Percentiles rank a stretch among this genome's conserved stretches.
These are phyloP conservation scores for Agrocybe praecox DNA, from an alignment of 768 basidiomycete genomes.

Conservation along the genomic window DNA sequence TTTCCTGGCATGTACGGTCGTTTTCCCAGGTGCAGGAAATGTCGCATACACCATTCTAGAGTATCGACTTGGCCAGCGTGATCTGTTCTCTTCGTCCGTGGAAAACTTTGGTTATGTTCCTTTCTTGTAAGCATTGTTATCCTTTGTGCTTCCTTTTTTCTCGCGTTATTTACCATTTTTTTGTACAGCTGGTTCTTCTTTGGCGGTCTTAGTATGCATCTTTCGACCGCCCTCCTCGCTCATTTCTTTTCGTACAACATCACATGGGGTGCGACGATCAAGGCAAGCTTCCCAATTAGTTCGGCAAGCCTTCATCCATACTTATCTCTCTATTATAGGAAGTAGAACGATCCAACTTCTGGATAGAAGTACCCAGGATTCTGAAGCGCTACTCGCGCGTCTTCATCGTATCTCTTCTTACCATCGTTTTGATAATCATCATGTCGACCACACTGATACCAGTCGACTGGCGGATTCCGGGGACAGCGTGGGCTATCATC, in stretches of 20 bases:
- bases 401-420: slow-evolving; percentile 53
- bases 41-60: slow-evolving; percentile 68
- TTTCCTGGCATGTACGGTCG: slow-evolving; percentile 71
- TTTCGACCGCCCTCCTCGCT: slow-evolving; percentile 64
- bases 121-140: slow-evolving; percentile 62
- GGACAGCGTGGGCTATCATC: slow-evolving; percentile 71
- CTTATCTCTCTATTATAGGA: slow-evolving; percentile 44
- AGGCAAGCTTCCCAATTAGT: slow-evolving; percentile 34
- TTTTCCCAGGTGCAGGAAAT: slow-evolving; percentile 73
- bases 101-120: slow-evolving; percentile 70
- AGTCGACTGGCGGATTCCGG: slow-evolving; percentile 62
- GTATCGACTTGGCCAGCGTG: slow-evolving; percentile 64
- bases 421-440: slow-evolving; percentile 58
- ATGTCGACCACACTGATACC: slow-evolving; percentile 59
- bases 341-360: slow-evolving; percentile 88
- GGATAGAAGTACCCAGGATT: slow-evolving; percentile 86
- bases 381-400: slow-evolving; percentile 76
- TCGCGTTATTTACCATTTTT: background rate
- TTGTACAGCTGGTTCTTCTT: slow-evolving; percentile 73
- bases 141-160: background rate
- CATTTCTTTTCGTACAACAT: slow-evolving; percentile 80
- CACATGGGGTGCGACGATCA: slow-evolving; percentile 77
- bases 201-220: slow-evolving; percentile 72
- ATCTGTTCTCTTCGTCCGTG: slow-evolving; percentile 48
- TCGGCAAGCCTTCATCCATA: background rate